These are phyloP conservation scores for Phialophora macrospora DNA, from an alignment of 2,329 filamentous ascomycete species.

Conservation along the genomic window DNA sequence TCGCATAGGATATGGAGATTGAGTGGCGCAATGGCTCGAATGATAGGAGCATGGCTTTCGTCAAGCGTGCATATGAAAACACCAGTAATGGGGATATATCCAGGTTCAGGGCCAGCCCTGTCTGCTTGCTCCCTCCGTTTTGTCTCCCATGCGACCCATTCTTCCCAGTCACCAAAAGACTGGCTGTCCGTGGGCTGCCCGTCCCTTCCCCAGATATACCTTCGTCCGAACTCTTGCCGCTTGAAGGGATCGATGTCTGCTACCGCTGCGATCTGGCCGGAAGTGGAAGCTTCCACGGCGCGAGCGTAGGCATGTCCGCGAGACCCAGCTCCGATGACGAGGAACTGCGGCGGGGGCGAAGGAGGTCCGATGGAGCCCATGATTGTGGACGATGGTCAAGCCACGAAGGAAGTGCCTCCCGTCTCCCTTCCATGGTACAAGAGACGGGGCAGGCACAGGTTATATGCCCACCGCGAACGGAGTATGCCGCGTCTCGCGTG, in stretches of 20 bases:
- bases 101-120: constrained; percentile 52
- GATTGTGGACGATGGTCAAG: neutral
- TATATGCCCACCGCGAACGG: neutral
- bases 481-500: neutral
- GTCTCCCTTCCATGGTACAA: too few species aligned
- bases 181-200: constrained; percentile 62
- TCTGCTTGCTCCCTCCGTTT: constrained; percentile 61
- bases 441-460: neutral
- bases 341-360: constrained; percentile 52
- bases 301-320: constrained; percentile 75
- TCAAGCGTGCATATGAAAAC: constrained; percentile 79
- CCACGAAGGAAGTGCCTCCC: neutral
- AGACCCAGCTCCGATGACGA: constrained; percentile 82
- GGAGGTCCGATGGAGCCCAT: constrained; percentile 35
- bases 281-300: constrained; percentile 61
- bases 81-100: constrained; percentile 57
- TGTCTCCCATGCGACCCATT: constrained; percentile 72
- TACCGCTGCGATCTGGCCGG: constrained; percentile 69
- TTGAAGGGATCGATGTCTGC: constrained; percentile 83
- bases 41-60: constrained; percentile 82
- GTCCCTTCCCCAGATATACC: constrained; percentile 71
- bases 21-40: constrained; percentile 71
- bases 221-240: constrained; percentile 69
- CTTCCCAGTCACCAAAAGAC: constrained; percentile 73
- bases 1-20: constrained; percentile 89